These are phyloP conservation scores for Massariosphaeria phaeospora DNA, from an alignment of 495 filamentous ascomycete species.

Conservation along the genomic window DNA sequence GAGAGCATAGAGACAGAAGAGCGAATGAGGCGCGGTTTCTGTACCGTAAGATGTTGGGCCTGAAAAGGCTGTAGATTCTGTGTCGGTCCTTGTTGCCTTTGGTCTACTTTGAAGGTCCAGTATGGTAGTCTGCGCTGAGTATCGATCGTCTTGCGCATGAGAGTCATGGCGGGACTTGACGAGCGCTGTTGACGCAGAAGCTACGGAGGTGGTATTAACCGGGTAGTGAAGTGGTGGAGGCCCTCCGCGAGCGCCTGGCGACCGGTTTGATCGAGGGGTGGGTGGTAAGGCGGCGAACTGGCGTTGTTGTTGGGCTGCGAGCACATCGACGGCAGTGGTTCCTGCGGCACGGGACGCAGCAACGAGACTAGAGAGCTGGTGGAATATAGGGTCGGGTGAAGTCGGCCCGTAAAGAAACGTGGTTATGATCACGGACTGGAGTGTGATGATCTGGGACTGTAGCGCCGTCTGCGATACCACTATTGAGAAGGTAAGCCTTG, in stretches of 20 bases:
- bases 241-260: not conserved
- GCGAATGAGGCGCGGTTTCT: slow-evolving; percentile 27
- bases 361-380: slow-evolving; percentile 20
- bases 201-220: not conserved
- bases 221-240: slow-evolving; percentile 5
- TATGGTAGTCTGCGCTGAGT: slow-evolving; percentile 2
- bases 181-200: slow-evolving; percentile 15
- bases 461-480: slow-evolving; percentile 27
- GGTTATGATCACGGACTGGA: slow-evolving; percentile 24
- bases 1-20: slow-evolving; percentile 38
- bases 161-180: slow-evolving; percentile 3
- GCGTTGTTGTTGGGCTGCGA: slow-evolving; percentile 24
- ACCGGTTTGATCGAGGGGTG: slow-evolving; percentile 2
- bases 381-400: slow-evolving; percentile 29
- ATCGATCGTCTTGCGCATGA: not conserved
- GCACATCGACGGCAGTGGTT: slow-evolving; percentile 11
- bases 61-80: slow-evolving; percentile 22
- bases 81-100: slow-evolving; percentile 11
- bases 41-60: slow-evolving; percentile 10
- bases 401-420: slow-evolving; percentile 30
- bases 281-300: slow-evolving; percentile 9
- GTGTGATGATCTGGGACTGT: slow-evolving; percentile 25
- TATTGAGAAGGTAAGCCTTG: not conserved
- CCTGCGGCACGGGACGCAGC: slow-evolving; percentile 19
- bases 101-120: slow-evolving; percentile 5